Conservation (phyloP, 768 basidiomycete genomes). For the Suillus tomentosus region DNA sequence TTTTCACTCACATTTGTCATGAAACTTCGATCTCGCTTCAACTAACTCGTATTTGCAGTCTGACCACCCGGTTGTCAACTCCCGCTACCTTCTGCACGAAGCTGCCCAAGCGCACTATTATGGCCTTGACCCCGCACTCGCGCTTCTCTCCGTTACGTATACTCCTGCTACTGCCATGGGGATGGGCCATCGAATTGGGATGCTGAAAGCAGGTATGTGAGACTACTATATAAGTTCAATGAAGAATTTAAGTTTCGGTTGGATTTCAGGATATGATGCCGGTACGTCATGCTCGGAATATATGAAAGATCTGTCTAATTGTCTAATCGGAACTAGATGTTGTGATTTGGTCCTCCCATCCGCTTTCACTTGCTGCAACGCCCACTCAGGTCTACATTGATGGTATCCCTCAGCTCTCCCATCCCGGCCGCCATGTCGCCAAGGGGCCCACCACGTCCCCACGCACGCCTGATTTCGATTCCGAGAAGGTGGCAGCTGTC, state of each 20-base stretch:
- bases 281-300: conserved; percentile 27
- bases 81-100: conserved; percentile 69
- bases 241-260: not conserved
- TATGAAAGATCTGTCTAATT: conserved; percentile 2
- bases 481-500: conserved; percentile 62
- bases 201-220: conserved; percentile 47
- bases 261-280: conserved; percentile 46
- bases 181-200: conserved; percentile 75
- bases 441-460: conserved; percentile 45
- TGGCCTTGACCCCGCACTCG: conserved; percentile 57
- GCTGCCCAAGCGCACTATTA: conserved; percentile 73
- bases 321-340: conserved; percentile 42
- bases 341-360: conserved; percentile 78
- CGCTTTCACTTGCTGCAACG: conserved; percentile 72
- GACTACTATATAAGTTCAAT: not conserved
- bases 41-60: conserved; percentile 39
- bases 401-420: conserved; percentile 71
- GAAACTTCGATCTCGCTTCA: not conserved
- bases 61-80: conserved; percentile 60
- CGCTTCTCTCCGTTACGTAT: conserved; percentile 67
- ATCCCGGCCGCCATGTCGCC: conserved; percentile 37
- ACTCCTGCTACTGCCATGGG: conserved; percentile 67
- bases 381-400: conserved; percentile 83
- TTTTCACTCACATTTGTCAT: not conserved
- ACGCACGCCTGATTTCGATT: conserved; percentile 67